A percentile compares a stretch with the other conserved stretches of the same genome.
Evolutionary conservation across 1,284 basidiomycete genomes (phyloP).

Genomic region (Pseudozyma sp.): DNA sequence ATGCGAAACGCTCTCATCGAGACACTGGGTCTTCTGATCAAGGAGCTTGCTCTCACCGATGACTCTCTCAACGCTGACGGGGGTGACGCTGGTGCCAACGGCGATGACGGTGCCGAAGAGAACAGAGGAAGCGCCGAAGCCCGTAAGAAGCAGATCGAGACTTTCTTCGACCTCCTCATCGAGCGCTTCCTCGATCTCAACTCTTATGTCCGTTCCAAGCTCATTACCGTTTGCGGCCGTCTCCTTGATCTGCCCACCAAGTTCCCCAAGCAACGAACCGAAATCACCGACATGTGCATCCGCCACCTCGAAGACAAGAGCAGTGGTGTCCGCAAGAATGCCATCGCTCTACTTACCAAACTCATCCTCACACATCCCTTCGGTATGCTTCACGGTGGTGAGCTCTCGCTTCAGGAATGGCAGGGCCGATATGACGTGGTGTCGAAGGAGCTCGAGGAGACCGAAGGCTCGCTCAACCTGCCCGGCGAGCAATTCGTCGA

Average conservation of each 20-base stretch:
- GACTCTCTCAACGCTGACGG: constrained; percentile 50
- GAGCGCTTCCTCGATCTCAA: constrained; percentile 89
- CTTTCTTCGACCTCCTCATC: constrained; percentile 84
- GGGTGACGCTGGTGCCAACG: constrained; percentile 13
- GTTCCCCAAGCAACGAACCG: constrained; percentile 86
- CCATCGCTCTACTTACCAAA: constrained; percentile 81
- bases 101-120: constrained; percentile 43
- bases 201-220: constrained; percentile 90
- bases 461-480: constrained; percentile 58
- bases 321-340: constrained; percentile 85
- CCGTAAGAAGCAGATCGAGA: constrained; percentile 83
- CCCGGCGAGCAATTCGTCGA: constrained; percentile 59
- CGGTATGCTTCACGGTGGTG: constrained; percentile 84
- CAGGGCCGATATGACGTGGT: constrained; percentile 75
- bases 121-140: constrained; percentile 70
- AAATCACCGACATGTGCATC: constrained; percentile 81
- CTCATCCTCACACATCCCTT: constrained; percentile 91
- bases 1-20: constrained; percentile 78
- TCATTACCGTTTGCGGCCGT: constrained; percentile 80
- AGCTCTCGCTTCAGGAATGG: constrained; percentile 81
- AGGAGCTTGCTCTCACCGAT: constrained; percentile 69
- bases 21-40: constrained; percentile 67
- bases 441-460: constrained; percentile 73
- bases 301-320: constrained; percentile 90
- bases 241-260: constrained; percentile 79